These are phyloP conservation scores for Plasmodium billcollinsi DNA, from an alignment of 169 alveolate genomes.

Conservation along the genomic window DNA sequence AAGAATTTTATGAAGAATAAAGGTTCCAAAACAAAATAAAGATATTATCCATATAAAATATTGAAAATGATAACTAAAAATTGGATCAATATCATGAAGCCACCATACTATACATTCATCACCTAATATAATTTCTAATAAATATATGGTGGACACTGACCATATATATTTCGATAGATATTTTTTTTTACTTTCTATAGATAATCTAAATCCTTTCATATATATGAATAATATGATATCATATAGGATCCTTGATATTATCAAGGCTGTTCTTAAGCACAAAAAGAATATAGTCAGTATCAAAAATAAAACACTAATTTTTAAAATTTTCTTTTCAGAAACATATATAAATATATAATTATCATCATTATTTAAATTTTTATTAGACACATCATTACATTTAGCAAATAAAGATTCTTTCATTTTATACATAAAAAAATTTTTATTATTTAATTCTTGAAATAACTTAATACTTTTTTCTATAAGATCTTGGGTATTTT, in stretches of 20 bases:
- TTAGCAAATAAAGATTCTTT: constrained; percentile 28
- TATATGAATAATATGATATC: constrained; percentile 37
- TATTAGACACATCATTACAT: constrained; percentile 44
- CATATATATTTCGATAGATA: constrained; percentile 67
- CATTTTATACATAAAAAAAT: constrained; percentile 32
- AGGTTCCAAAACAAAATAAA: constrained; percentile 19
- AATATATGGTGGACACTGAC: constrained; percentile 59
- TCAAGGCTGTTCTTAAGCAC: constrained; percentile 37
- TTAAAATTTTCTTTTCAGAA: constrained; percentile 13
- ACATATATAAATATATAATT: constrained; percentile 58
- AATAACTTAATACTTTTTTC: constrained; percentile 22
- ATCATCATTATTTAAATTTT: constrained; percentile 1
- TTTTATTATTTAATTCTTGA: constrained; percentile 25
- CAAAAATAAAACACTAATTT: constrained; percentile 38
- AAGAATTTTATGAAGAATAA: neutral
- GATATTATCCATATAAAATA: constrained; percentile 64
- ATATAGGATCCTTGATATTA: constrained; percentile 56
- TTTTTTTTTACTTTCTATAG: constrained; percentile 49
- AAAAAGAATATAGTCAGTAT: constrained; percentile 41
- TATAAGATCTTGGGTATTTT: constrained; percentile 2
- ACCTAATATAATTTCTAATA: constrained; percentile 39
- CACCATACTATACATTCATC: constrained; percentile 71
- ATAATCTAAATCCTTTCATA: constrained; percentile 30
- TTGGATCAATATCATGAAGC: constrained; percentile 71
- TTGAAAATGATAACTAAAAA: constrained; percentile 69